Conservation (phyloP, 345 rosid genomes). For the Lumnitzera racemosa region DNA sequence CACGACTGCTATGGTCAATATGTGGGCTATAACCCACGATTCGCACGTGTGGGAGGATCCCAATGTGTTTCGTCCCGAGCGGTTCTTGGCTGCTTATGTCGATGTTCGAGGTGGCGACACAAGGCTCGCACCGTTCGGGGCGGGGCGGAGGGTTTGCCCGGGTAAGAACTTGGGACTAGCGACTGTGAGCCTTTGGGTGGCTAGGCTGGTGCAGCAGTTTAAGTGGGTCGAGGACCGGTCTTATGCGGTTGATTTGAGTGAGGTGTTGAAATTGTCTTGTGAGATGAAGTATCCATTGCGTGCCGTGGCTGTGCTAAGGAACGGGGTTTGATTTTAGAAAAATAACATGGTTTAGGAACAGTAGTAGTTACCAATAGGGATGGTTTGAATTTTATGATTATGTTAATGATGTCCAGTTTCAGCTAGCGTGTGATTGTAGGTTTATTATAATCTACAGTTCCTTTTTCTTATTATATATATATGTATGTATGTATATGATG, state of each 20-base stretch:
- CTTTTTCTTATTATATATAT: too few species aligned
- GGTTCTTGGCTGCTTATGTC: conserved; percentile 46
- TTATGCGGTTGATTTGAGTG: conserved; percentile 51
- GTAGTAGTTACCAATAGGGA: too few species aligned
- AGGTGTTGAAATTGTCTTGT: conserved; percentile 77
- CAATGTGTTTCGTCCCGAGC: conserved; percentile 49
- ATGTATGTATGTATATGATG: too few species aligned
- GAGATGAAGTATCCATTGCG: conserved; percentile 75
- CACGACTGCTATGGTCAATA: conserved; percentile 93
- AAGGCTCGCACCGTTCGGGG: conserved; percentile 87
- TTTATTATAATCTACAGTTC: too few species aligned
- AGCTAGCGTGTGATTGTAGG: too few species aligned
- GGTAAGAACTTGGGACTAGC: conserved; percentile 72
- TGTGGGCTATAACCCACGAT: conserved; percentile 97
- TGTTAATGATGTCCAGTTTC: too few species aligned
- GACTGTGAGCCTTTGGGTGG: conserved; percentile 76
- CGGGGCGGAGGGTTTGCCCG: conserved; percentile 84
- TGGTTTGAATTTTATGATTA: too few species aligned
- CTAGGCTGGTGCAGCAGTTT: conserved; percentile 46
- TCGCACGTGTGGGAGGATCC: conserved; percentile 60
- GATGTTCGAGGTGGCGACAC: conserved; percentile 64
- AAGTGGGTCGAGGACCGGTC: conserved; percentile 40
- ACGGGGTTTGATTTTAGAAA: neutral
- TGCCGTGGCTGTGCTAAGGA: conserved; percentile 34
- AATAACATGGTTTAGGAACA: too few species aligned